Evolutionary conservation across 192 early-diverging fungal genomes (phyloP), one percentile per base, ranked within the genome.

Genomic region (Polychytrium aggregatum): DNA sequence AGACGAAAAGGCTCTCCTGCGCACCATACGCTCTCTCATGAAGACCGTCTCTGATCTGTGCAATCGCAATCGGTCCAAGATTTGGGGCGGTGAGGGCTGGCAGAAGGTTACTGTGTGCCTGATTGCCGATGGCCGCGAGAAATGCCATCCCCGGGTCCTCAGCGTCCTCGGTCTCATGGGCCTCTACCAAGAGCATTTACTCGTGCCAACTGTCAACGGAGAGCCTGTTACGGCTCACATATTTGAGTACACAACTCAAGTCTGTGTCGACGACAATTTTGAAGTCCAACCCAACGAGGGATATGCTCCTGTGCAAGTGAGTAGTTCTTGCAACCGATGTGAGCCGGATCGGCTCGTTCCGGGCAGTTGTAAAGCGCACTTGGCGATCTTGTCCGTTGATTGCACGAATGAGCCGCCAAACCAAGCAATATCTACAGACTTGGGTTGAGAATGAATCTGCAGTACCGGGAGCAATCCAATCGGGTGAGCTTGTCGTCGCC

Each of bases 1-100:
- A 50, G 47, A 93, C 57, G 85, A 48, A 4, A 88, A 67, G 87
- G 88, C 56, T 29, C 64, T 90, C 44, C 88, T 90, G 57, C 79
- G 78, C 57, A 75, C 87, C 0, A 85, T 88, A 74, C 59, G 74
- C 26, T 78, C 82, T 3, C 74, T 87, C 9, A 83, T 84, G 73
- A 85, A 86, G 37, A 62, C 62, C 38, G 49, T 62, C 48, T 41
- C 54, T 17, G 61, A 59, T 25, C 37, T 60, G 56, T 58, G 55
- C 46, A 17, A 18, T 16, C 18, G 42, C 7, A 38, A 34, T 27
- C 48, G 56, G 42, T 40, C 34, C 29, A 37, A 41, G 41, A 48
- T n/a, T 6, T 82, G 79, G 83, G 76, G 79, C 33, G 71, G 62
- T 18, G 72, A 88, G 43, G 79, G 81, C 5, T 88, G 85, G 85